Evolutionary conservation across 768 basidiomycete genomes (phyloP).

Genomic region (Dioszegia aurantiaca): DNA sequence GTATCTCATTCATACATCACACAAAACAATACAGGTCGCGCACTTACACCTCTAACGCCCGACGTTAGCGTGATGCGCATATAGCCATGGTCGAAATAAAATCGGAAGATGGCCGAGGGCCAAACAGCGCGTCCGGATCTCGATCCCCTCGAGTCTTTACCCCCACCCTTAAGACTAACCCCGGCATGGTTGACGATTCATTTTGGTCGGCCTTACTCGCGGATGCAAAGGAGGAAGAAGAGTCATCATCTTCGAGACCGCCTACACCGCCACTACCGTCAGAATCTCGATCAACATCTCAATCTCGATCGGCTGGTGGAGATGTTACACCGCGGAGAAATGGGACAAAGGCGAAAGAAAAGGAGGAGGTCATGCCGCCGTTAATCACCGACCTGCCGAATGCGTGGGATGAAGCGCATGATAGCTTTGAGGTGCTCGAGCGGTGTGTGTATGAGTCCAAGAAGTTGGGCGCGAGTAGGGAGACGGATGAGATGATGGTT

Average conservation of each 20-base stretch:
- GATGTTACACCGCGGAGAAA: background rate
- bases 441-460: slow-evolving; percentile 84
- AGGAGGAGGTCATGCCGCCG: slow-evolving; percentile 13
- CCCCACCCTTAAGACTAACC: background rate
- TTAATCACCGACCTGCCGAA: slow-evolving; percentile 77
- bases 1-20: background rate
- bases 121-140: background rate
- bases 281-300: background rate
- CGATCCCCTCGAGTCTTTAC: background rate
- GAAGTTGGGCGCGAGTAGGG: slow-evolving; percentile 78
- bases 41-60: background rate
- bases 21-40: background rate
- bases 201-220: slow-evolving; percentile 7
- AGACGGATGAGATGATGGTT: slow-evolving; percentile 85
- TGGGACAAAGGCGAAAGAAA: slow-evolving; percentile 3
- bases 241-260: slow-evolving; percentile 1
- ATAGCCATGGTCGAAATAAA: background rate
- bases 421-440: slow-evolving; percentile 68
- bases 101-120: background rate
- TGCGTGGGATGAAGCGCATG: slow-evolving; percentile 69
- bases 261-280: background rate
- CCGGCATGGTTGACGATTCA: background rate
- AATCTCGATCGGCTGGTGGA: background rate
- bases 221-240: slow-evolving; percentile 2
- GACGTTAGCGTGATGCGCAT: background rate